These are phyloP conservation scores for Boletellus ananiceps DNA, from an alignment of 768 basidiomycete species.

Conservation along the genomic window DNA sequence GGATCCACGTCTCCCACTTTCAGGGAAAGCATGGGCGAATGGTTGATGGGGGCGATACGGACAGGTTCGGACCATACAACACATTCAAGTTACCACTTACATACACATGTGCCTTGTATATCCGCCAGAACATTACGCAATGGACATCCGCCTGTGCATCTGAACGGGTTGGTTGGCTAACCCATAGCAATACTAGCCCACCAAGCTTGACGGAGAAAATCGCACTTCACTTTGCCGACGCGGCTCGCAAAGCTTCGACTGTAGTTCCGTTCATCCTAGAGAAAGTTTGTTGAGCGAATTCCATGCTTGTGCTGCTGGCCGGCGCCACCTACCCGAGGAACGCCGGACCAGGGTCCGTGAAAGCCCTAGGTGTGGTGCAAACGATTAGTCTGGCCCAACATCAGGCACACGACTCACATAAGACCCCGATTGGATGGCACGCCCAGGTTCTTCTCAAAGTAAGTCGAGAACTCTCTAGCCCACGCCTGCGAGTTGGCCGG, in stretches of 20 bases:
- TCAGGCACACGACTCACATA: constrained; percentile 37
- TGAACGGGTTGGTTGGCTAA: background rate
- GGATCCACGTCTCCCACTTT: background rate
- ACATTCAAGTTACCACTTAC: background rate
- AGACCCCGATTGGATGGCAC: constrained; percentile 52
- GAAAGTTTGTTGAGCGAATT: background rate
- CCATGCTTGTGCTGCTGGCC: background rate
- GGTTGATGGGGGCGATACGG: background rate
- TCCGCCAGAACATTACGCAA: background rate
- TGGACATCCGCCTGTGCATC: background rate
- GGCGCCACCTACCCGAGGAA: constrained; percentile 20
- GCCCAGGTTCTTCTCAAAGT: constrained; percentile 51
- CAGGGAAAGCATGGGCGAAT: background rate
- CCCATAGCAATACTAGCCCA: background rate
- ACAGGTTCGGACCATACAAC: background rate
- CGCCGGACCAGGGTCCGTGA: constrained; percentile 24
- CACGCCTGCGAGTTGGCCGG: constrained; percentile 45
- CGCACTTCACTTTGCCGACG: background rate
- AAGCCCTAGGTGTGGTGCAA: constrained; percentile 13
- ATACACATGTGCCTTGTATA: background rate
- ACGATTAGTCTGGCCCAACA: background rate
- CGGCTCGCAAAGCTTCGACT: constrained; percentile 3
- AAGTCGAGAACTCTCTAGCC: constrained; percentile 51
- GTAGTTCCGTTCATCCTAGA: constrained; percentile 16
- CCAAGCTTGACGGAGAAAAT: background rate